Percentiles rank a stretch among this genome's conserved stretches.
phyloP scores from a whole-genome alignment of 768 basidiomycete genomes.

The Russula griseocarnosa region DNA sequence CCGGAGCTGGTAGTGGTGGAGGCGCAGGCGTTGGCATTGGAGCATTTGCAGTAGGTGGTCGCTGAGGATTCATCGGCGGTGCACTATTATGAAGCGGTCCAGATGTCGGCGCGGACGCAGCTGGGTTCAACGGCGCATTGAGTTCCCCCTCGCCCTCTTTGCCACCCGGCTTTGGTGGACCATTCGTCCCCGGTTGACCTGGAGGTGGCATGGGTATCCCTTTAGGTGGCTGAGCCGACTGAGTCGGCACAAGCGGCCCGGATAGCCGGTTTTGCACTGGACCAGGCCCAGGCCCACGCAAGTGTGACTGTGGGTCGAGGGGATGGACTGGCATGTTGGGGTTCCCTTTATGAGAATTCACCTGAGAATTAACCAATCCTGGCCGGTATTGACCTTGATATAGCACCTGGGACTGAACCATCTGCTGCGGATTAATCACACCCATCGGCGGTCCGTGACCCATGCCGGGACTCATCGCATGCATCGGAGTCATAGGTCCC shows the following conservation, averaged over 20 bases:
- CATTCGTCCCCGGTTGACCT: constrained; percentile 27
- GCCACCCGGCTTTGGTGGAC: constrained; percentile 19
- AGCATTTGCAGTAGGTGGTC: constrained; percentile 23
- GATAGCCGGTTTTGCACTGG: constrained; percentile 10
- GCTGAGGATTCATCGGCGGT: constrained; percentile 18
- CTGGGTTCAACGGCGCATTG: constrained; percentile 11
- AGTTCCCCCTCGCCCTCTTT: constrained; percentile 24
- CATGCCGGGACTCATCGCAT: constrained; percentile 22
- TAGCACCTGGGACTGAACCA: constrained; percentile 13
- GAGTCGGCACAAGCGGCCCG: constrained; percentile 17
- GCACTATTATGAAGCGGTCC: constrained; percentile 20
- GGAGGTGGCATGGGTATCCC: constrained; percentile 30
- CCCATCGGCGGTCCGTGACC: constrained; percentile 8
- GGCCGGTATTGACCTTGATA: constrained; percentile 17
- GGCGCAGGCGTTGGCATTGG: constrained; percentile 7
- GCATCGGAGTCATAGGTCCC: constrained; percentile 18
- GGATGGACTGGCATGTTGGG: neutral
- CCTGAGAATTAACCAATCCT: constrained; percentile 8
- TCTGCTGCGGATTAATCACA: constrained; percentile 16
- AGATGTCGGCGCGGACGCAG: constrained; percentile 17
- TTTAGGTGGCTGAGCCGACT: constrained; percentile 21
- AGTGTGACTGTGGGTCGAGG: constrained; percentile 8
- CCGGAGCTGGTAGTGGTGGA: neutral
- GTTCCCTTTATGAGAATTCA: constrained; percentile 10
- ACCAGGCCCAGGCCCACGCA: constrained; percentile 8